phyloP scores from a whole-genome alignment of 345 rosid species.

The Diplotaxis tenuifolia region DNA sequence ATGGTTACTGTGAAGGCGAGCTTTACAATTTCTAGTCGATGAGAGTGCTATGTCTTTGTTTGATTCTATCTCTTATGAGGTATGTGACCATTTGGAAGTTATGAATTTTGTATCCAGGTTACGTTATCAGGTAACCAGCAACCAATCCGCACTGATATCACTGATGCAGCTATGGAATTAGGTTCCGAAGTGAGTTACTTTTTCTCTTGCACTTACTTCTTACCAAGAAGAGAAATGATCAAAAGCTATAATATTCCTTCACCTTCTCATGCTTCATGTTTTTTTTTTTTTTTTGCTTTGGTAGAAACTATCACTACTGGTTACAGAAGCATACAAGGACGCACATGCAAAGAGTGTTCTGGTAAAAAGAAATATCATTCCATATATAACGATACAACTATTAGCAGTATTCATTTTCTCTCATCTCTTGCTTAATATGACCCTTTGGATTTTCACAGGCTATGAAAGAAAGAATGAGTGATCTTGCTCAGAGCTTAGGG shows the following conservation, averaged over 20 bases:
- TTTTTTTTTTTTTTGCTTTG: conserved; percentile 15
- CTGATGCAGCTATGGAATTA: conserved; percentile 94
- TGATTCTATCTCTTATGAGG: background rate
- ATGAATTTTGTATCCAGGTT: conserved; percentile 45
- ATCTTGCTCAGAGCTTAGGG: conserved; percentile 91
- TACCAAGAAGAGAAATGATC: background rate
- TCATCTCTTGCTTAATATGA: conserved; percentile 3
- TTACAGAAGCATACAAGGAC: conserved; percentile 87
- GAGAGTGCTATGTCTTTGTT: conserved; percentile 8
- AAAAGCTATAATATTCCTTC: background rate
- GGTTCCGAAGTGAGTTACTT: conserved; percentile 69
- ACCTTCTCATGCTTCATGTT: background rate
- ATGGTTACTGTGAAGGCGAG: conserved; percentile 96
- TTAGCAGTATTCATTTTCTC: background rate
- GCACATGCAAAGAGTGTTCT: conserved; percentile 86
- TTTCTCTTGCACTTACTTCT: conserved; percentile 4
- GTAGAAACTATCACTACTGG: conserved; percentile 78
- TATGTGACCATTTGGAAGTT: background rate
- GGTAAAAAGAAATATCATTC: conserved; percentile 44
- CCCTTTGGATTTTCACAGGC: conserved; percentile 48
- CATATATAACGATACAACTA: background rate
- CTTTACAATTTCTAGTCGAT: too few relatives aligned
- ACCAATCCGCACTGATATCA: conserved; percentile 85
- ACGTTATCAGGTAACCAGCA: conserved; percentile 90
- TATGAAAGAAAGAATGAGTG: conserved; percentile 86